A percentile compares a stretch with the other conserved stretches of the same genome.
Evolutionary conservation across 2,329 filamentous ascomycete genomes (phyloP).

Genomic region (Fusarium acutatum): DNA sequence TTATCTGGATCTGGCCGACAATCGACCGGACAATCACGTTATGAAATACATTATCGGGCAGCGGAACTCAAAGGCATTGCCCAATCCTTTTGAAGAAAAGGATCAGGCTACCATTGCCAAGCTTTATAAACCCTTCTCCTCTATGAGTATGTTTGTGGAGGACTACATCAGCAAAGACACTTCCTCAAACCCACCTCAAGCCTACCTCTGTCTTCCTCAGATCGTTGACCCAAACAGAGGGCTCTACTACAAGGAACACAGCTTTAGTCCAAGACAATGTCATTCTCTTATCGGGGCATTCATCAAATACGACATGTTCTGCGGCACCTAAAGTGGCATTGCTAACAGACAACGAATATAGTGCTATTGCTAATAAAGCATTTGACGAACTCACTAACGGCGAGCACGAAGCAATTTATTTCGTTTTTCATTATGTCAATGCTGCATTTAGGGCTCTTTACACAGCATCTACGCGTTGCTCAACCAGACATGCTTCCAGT

Average conservation of each 20-base stretch:
- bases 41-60: background rate
- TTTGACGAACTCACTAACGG: fast-evolving
- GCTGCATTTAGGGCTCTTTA: background rate
- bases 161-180: constrained; percentile 29
- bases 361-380: no score
- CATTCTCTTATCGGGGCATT: background rate
- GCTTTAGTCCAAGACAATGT: background rate
- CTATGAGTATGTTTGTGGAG: constrained; percentile 11
- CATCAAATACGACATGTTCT: background rate
- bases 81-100: background rate
- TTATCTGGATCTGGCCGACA: background rate
- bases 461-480: background rate
- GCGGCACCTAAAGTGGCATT: background rate
- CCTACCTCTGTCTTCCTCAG: constrained; percentile 10
- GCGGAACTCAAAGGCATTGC: background rate
- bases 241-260: background rate
- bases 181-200: background rate
- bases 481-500: background rate
- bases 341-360: background rate
- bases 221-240: background rate
- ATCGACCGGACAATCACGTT: background rate
- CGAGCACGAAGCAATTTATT: background rate
- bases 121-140: background rate
- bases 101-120: background rate
- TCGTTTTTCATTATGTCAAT: background rate